phyloP scores from a whole-genome alignment of 1,284 basidiomycete species.

The Ustilago curta region DNA sequence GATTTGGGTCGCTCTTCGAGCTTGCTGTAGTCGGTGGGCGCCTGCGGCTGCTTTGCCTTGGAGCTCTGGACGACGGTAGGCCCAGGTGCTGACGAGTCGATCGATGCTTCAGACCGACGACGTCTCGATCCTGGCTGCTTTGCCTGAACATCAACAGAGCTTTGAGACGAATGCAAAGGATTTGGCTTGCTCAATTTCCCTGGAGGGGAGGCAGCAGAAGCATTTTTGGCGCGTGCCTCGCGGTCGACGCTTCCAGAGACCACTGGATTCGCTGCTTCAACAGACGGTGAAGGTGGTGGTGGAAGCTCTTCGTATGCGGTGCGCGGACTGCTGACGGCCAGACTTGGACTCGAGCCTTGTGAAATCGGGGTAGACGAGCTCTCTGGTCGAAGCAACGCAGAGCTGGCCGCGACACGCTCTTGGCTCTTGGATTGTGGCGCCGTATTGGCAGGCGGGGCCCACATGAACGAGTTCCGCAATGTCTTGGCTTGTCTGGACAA shows the following conservation, averaged over 20 bases:
- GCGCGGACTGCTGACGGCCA: conserved; percentile 11
- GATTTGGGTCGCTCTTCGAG: conserved; percentile 23
- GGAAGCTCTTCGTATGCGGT: conserved; percentile 1
- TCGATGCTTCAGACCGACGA: neutral
- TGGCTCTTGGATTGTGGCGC: neutral
- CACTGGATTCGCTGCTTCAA: neutral
- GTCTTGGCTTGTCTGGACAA: conserved; percentile 41
- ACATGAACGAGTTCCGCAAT: conserved; percentile 38
- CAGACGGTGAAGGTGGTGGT: neutral
- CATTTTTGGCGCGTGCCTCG: neutral
- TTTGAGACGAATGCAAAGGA: conserved; percentile 6
- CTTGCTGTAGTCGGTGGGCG: conserved; percentile 27
- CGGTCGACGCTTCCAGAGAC: neutral
- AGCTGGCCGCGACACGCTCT: conserved; percentile 4
- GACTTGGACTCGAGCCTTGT: conserved; percentile 19
- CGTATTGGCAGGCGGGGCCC: conserved; percentile 10
- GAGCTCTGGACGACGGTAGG: conserved; percentile 5
- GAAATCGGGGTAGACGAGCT: conserved; percentile 13
- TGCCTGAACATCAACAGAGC: conserved; percentile 1
- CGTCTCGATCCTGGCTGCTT: neutral
- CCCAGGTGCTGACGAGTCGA: neutral
- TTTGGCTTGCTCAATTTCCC: conserved; percentile 1
- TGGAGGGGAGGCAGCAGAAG: neutral
- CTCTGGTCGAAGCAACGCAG: neutral
- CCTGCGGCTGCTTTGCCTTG: conserved; percentile 10